Evolutionary conservation across 2,329 filamentous ascomycete genomes (phyloP).

Genomic region (Aspergillus luchuensis): DNA sequence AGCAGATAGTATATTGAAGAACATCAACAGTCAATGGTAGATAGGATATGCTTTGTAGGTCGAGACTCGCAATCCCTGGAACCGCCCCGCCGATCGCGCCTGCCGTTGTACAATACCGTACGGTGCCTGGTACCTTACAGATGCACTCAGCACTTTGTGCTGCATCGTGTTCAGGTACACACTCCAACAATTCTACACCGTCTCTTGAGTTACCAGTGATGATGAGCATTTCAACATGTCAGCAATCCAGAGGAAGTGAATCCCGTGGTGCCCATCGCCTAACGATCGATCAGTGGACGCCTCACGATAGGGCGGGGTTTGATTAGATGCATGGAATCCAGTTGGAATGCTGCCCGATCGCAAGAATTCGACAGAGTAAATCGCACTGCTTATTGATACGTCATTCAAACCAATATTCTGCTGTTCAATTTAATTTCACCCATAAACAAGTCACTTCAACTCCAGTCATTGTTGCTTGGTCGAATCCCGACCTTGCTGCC

Average conservation of each 20-base stretch:
- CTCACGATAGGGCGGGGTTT: background rate
- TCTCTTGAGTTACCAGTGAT: background rate
- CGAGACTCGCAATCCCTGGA: conserved; percentile 17
- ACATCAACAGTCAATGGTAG: too few species aligned
- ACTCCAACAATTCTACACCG: background rate
- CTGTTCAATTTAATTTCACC: background rate
- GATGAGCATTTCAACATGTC: background rate
- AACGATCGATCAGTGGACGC: background rate
- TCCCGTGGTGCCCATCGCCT: background rate
- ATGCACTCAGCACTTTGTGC: background rate
- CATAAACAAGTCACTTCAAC: background rate
- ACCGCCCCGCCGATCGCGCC: conserved; percentile 7
- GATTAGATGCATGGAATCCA: conserved; percentile 9
- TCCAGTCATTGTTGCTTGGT: background rate
- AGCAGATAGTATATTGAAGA: too few species aligned
- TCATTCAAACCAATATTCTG: background rate
- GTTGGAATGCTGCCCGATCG: conserved; percentile 10
- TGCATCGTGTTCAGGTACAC: background rate
- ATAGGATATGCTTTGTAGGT: conserved; percentile 1
- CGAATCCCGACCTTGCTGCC: background rate
- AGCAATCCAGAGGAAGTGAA: background rate
- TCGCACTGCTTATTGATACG: conserved; percentile 10
- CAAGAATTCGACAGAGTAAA: conserved; percentile 1
- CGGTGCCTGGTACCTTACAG: conserved; percentile 11
- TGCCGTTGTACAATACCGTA: conserved; percentile 11